A percentile compares a stretch with the other conserved stretches of the same genome.
These are phyloP conservation scores for Carallia brachiata DNA, from an alignment of 345 rosid genomes.

Conservation along the genomic window DNA sequence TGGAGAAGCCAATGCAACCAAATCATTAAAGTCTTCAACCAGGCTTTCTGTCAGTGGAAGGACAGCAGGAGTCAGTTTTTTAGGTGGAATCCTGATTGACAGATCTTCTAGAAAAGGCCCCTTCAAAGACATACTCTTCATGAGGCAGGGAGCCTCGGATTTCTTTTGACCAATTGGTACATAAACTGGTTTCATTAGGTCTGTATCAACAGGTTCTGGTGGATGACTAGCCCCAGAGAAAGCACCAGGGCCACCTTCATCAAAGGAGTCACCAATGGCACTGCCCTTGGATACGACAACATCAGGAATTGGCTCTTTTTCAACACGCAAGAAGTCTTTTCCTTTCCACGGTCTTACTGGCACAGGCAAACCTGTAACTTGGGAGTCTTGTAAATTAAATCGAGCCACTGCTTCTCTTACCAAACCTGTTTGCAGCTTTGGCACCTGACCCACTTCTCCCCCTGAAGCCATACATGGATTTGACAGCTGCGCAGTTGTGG, in stretches of 20 bases:
- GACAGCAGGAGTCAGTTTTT: conserved; percentile 47
- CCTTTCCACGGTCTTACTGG: conserved; percentile 61
- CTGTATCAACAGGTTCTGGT: conserved; percentile 82
- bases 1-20: conserved; percentile 45
- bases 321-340: conserved; percentile 43
- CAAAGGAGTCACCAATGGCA: conserved; percentile 43
- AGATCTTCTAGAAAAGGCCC: conserved; percentile 78
- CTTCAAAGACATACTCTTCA: conserved; percentile 65
- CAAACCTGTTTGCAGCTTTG: conserved; percentile 41
- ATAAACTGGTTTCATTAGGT: conserved; percentile 68
- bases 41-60: conserved; percentile 71
- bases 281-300: conserved; percentile 45
- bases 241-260: conserved; percentile 62
- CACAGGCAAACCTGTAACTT: conserved; percentile 29
- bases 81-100: conserved; percentile 56
- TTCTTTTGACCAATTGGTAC: conserved; percentile 61
- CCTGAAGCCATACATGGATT: conserved; percentile 29
- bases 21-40: conserved; percentile 57
- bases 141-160: conserved; percentile 60
- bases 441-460: conserved; percentile 34
- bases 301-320: conserved; percentile 42
- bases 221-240: conserved; percentile 98
- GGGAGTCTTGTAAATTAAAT: conserved; percentile 30
- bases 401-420: conserved; percentile 45
- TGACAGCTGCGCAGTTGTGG: conserved; percentile 41